Evolutionary conservation across 2,329 filamentous ascomycete genomes (phyloP), one percentile per base, ranked within the genome.

Genomic region (Blastomyces parvus): DNA sequence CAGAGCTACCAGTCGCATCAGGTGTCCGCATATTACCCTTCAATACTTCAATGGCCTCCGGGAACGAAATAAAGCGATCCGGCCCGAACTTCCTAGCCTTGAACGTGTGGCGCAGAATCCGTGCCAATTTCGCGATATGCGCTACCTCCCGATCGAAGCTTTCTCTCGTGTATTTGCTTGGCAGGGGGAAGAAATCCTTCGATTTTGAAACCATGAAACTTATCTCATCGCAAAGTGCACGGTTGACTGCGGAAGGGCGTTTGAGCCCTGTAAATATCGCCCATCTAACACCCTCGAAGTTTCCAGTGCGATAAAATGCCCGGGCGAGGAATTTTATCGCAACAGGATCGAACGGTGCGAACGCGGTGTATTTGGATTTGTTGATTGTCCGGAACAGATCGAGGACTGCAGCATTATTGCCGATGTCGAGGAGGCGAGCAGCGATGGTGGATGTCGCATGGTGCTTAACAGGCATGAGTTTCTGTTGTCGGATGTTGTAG

Each of bases 231-330:
- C 76, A 65, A 36, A 78, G 71, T 58, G 74, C 69, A 30, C 62
- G 69, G 48, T 64, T 70, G 30, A 73, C 62, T 14, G 72, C 70
- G 40, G 72, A 74, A 2, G 66, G 64, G 36, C 75, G 73, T 36
- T 72, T 68, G 30, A 78, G 67, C n/a, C 69, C 73, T 1, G 74
- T 74, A 60, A 77, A 60, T 50, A 78, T 70, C 59, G 74, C 76
- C 76, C 76, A 78, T 59, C 75, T 74, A 2, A 77, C 65, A 1
- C 76, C 76, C n/a, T 70, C 68, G 8, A 74, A 61, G 40, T 76
- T 71, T 4, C 69, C 67, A 5, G 65, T 61, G 1, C 63, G 62
- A 1, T 72, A 69, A 53, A 73, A 77, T 8, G 71, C 73, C 25
- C 76, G 74, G 19, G 75, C 52, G 55, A 77, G 69, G 65, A 77